These are phyloP conservation scores for Polygonum aviculare DNA, from an alignment of 148 eudicot species.

Conservation along the genomic window DNA sequence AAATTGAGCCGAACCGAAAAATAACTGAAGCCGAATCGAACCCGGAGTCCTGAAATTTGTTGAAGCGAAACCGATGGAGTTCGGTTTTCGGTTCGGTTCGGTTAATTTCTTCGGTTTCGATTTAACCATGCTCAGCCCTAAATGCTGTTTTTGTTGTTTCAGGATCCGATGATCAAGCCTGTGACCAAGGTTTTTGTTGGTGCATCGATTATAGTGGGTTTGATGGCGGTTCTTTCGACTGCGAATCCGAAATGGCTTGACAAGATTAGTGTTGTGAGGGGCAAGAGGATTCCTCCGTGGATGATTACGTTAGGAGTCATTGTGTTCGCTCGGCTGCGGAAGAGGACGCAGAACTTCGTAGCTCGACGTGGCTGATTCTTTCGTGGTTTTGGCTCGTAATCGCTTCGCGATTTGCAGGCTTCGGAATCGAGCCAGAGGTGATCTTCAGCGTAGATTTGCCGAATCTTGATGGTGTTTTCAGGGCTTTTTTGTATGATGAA, in stretches of 20 bases:
- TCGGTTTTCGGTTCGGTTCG: no score
- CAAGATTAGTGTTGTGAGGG: conserved; percentile 42
- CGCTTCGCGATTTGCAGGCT: background rate
- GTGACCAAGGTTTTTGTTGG: conserved; percentile 68
- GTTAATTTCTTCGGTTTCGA: no score
- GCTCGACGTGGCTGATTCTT: conserved; percentile 25
- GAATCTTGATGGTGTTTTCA: background rate
- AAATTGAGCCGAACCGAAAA: no score
- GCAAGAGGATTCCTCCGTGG: conserved; percentile 77
- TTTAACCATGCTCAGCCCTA: no score
- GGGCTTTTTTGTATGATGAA: background rate
- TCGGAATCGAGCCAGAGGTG: background rate
- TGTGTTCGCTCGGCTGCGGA: conserved; percentile 82
- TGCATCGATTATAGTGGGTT: conserved; percentile 38
- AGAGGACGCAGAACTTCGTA: conserved; percentile 61
- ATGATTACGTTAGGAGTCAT: conserved; percentile 72
- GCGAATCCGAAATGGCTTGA: conserved; percentile 64
- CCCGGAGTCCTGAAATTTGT: no score
- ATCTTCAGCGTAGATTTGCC: background rate
- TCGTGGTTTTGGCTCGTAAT: background rate
- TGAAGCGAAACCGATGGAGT: no score
- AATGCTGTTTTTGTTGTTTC: conserved; percentile 6
- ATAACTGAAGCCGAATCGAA: no score
- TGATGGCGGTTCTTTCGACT: conserved; percentile 50
- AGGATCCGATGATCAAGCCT: conserved; percentile 82